A percentile compares a stretch with the other conserved stretches of the same genome.
Evolutionary conservation across 2,329 filamentous ascomycete species (phyloP).

Genomic region (Fusarium sp.): DNA sequence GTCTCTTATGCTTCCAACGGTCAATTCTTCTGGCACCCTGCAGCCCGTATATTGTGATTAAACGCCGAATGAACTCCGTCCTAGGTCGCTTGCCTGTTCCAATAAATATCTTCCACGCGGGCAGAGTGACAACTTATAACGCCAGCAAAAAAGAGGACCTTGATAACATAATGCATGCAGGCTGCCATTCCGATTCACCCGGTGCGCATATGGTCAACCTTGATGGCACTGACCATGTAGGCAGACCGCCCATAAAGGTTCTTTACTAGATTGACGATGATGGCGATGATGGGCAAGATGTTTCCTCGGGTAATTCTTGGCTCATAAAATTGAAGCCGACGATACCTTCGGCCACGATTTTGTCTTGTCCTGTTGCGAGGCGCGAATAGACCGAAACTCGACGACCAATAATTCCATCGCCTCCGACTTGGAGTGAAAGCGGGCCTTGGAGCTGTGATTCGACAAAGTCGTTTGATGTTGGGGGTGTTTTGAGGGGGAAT

Average conservation of each 20-base stretch:
- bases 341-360: constrained; percentile 60
- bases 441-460: constrained; percentile 53
- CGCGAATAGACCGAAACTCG: constrained; percentile 56
- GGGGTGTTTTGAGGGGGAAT: constrained; percentile 48
- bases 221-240: constrained; percentile 24
- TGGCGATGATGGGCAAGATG: constrained; percentile 11
- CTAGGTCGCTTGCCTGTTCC: neutral
- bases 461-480: constrained; percentile 36
- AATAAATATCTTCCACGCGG: neutral
- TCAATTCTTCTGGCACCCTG: no score
- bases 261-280: constrained; percentile 22
- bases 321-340: constrained; percentile 59
- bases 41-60: neutral
- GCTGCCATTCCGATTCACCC: neutral
- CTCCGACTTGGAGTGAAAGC: constrained; percentile 58
- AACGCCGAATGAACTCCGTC: neutral
- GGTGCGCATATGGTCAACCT: constrained; percentile 17
- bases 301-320: neutral
- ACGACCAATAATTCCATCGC: constrained; percentile 60
- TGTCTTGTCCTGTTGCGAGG: constrained; percentile 36
- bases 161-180: neutral
- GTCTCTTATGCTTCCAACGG: no score
- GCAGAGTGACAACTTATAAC: neutral
- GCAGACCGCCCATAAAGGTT: neutral
- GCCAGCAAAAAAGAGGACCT: neutral